A percentile compares a stretch with the other conserved stretches of the same genome.
Evolutionary conservation across 2,329 filamentous ascomycete genomes (phyloP).

Genomic region (Cladosporium halotolerans): DNA sequence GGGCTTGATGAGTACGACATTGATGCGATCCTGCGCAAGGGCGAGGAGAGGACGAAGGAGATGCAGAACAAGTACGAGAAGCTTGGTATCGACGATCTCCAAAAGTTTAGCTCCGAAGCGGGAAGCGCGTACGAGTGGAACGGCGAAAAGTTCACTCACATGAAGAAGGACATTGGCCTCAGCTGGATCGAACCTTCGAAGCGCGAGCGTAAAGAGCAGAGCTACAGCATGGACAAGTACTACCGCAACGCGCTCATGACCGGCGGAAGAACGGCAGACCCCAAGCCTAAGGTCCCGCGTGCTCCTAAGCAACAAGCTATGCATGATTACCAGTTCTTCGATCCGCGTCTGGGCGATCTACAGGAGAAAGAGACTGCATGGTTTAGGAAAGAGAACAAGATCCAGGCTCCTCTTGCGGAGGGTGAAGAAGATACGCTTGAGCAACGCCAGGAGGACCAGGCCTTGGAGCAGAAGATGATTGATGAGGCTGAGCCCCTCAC

Average conservation of each 20-base stretch:
- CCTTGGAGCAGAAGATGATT: constrained; percentile 83
- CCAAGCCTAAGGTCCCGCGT: constrained; percentile 91
- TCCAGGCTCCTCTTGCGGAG: constrained; percentile 86
- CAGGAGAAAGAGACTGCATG: constrained; percentile 95
- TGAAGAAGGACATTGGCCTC: constrained; percentile 77
- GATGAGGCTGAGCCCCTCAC: constrained; percentile 84
- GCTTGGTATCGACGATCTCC: constrained; percentile 89
- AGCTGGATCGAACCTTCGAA: constrained; percentile 98
- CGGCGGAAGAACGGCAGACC: constrained; percentile 68
- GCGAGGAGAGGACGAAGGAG: constrained; percentile 81
- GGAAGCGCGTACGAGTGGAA: constrained; percentile 88
- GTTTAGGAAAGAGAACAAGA: constrained; percentile 92
- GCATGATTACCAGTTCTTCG: constrained; percentile 98
- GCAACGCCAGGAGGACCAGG: constrained; percentile 80
- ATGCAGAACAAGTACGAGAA: constrained; percentile 94
- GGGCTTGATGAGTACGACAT: constrained; percentile 83
- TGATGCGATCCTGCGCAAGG: constrained; percentile 76
- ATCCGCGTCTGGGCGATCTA: constrained; percentile 71
- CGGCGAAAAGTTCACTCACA: constrained; percentile 85
- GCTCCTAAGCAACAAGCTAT: constrained; percentile 87
- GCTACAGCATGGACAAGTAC: constrained; percentile 98
- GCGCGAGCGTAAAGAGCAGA: constrained; percentile 95
- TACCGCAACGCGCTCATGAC: constrained; percentile 87
- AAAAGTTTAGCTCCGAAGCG: constrained; percentile 95
- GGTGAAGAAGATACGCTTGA: constrained; percentile 81